phyloP scores from a whole-genome alignment of 176 grass and related monocot genomes.

The Zoysia pacifica region DNA sequence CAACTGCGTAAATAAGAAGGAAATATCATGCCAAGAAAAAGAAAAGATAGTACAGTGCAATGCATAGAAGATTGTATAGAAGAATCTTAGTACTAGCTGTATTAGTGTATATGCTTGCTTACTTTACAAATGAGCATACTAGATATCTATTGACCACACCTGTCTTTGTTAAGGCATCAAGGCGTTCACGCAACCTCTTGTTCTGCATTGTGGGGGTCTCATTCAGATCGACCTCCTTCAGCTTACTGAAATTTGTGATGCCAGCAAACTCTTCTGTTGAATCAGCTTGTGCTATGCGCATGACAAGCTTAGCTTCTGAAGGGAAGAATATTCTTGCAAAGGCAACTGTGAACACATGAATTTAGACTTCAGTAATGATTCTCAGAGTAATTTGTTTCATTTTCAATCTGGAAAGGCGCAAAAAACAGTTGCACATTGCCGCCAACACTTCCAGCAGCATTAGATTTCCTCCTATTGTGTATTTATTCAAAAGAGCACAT shows the following conservation, averaged over 20 bases:
- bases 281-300: constrained; percentile 72
- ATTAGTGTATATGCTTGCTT: too few relatives aligned
- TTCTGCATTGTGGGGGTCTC: constrained; percentile 51
- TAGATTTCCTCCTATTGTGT: not conserved
- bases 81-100: too few relatives aligned
- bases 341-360: constrained; percentile 54
- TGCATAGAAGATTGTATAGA: too few relatives aligned
- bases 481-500: not conserved
- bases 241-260: constrained; percentile 21
- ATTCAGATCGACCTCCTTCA: constrained; percentile 64
- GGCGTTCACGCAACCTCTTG: constrained; percentile 53
- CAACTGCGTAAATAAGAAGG: constrained; percentile 51
- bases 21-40: not conserved
- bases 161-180: constrained; percentile 71
- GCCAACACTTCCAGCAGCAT: not conserved
- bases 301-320: constrained; percentile 61
- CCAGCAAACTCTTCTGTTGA: constrained; percentile 53
- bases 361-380: not conserved
- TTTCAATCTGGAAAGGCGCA: not conserved
- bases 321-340: constrained; percentile 89
- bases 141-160: constrained; percentile 23
- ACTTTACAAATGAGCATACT: not conserved
- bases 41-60: too few relatives aligned
- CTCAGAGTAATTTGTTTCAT: not conserved
- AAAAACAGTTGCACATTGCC: not conserved